Evolutionary conservation across 2,329 filamentous ascomycete species (phyloP), one percentile per base, ranked within the genome.

Genomic region (Aspergillus sojae): DNA sequence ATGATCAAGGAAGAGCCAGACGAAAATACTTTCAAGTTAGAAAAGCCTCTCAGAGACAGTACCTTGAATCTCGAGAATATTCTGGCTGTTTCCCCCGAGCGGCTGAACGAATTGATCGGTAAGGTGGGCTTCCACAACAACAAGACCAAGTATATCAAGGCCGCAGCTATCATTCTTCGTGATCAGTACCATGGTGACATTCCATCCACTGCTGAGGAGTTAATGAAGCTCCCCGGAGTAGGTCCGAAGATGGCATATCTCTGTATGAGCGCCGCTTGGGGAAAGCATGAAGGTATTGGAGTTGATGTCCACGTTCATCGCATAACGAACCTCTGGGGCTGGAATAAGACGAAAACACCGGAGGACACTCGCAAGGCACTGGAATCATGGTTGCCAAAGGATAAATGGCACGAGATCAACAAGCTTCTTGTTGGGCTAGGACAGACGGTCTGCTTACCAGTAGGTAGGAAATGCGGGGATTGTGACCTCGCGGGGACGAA

Each of bases 181-280:
- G 90, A 94, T 72, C 77, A 87, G 59, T 92, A 87, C 78, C 75
- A 82, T 63, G 87, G 88, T 58, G 94, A 97, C 72, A 95, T 97
- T 61, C 94, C 94, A 1, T 84, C 89, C 65, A 91, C 90, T 0
- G 88, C 94, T 58, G 85, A 89, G 66, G 93, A 90, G 0, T 84
- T 97, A 23, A 89, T 89, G 58, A 86, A 88, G 1, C 84, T 97
- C 0, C 93, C 93, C 0, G 94, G 94, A 5, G 94, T 97, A 1
- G 94, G 94, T 0, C 94, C 94, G 34, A 97, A 97, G 80, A 97
- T 97, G 94, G 93, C 90, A 14, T 94, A 95, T 76, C 85, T 97
- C 26, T 94, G 91, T 75, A 87, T 97, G 81, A 90, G 89, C 54
- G 90, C 90, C 0, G 92, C 90, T 72, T 85, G 90, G 90, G 88